phyloP scores from a whole-genome alignment of 495 filamentous ascomycete species.

The Lepidopterella palustris region DNA sequence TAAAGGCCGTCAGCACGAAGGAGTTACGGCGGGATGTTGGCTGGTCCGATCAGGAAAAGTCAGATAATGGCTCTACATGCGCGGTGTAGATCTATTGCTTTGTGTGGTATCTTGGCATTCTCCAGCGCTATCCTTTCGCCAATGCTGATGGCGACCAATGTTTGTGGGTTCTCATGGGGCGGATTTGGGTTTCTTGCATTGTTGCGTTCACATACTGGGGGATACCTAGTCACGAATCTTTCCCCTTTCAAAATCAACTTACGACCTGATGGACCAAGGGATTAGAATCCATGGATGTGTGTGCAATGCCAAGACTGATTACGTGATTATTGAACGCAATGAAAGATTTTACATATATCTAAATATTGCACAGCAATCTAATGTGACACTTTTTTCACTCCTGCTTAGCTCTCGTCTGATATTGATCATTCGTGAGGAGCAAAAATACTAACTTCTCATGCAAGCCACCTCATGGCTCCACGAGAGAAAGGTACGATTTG shows the following conservation, averaged over 20 bases:
- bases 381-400: no score
- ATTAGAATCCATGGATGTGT: not conserved
- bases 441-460: no score
- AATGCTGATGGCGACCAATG: slow-evolving; percentile 17
- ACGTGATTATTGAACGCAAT: no score
- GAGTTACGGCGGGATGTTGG: slow-evolving; percentile 19
- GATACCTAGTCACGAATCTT: slow-evolving; percentile 24
- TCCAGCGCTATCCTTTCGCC: slow-evolving; percentile 19
- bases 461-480: no score
- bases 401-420: no score
- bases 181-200: slow-evolving; percentile 29
- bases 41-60: slow-evolving; percentile 6
- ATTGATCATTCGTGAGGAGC: no score
- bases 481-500: slow-evolving; percentile 18
- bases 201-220: slow-evolving; percentile 23
- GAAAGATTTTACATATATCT: no score
- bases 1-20: slow-evolving; percentile 11
- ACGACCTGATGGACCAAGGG: not conserved
- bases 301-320: no score
- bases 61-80: slow-evolving; percentile 8
- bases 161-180: slow-evolving; percentile 24
- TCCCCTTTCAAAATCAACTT: not conserved
- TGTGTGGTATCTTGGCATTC: slow-evolving; percentile 17
- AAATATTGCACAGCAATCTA: no score
- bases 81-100: slow-evolving; percentile 4